Base-by-base conservation (phyloP, 2,329 filamentous ascomycete species). In the Fusarium torulosum region DNA sequence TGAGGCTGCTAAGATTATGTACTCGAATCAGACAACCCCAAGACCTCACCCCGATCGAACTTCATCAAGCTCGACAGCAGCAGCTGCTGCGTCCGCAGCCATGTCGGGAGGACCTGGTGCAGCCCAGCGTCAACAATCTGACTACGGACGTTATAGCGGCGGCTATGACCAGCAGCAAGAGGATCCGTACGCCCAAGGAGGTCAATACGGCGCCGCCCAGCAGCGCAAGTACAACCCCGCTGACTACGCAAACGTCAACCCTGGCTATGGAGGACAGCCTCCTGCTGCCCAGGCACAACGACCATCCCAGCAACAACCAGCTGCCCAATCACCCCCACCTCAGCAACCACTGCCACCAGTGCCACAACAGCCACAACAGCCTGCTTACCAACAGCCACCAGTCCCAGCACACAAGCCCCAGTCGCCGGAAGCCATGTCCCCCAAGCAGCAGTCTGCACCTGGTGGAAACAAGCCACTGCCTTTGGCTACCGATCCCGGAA, bases 141-240 rank as follows among this genome's bases (percentile, higher is more conserved):
- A 79, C 51, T 79, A 78, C 45, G 72, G 74, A 41, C 75, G 75
- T 15, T 78, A 79, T 25, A 72, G 66, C 17, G 73, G 73, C n/a
- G 69, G 73, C 9, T 76, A 78, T 25, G 76, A 76, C 25, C 75
- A 78, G 45, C 69, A 74, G 7, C 74, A 75, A 41, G 77, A 78
- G n/a, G 79, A 81, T 31, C 70, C 74, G 4, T 80, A 79, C 60
- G 72, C 67, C 37, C 74, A 76, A 51, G 70, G 71, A n/a, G 75
- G 72, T 25, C 77, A 78, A 55, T 76, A 80, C 46, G 73, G 75
- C 13, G 69, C 76, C 44, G 66, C 74, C 17, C 80, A 84, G 64
- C 88, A 90, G 69, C 83, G 88, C 40, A 88, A 88, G 70, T 96
- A 96, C 76, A 92, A 96, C 75, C 92, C 92, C 27, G 88, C 88